These are phyloP conservation scores for Colletotrichum destructivum DNA, from an alignment of 2,329 filamentous ascomycete genomes.

Conservation along the genomic window DNA sequence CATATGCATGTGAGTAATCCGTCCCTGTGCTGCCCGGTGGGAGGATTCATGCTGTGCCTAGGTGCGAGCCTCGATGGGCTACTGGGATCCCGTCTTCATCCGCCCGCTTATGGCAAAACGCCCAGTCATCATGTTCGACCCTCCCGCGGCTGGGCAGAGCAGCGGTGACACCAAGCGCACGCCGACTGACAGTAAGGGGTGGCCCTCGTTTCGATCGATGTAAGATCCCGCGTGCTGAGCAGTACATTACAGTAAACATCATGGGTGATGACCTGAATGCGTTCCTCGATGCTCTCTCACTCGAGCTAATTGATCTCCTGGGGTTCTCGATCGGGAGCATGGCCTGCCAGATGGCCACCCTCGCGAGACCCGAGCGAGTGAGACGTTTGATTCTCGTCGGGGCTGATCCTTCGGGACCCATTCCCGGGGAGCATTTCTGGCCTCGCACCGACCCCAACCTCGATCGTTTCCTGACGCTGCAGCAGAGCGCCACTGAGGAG, in stretches of 20 bases:
- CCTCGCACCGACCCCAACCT: slow-evolving; percentile 28
- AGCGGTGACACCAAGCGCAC: slow-evolving; percentile 15
- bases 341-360: slow-evolving; percentile 29
- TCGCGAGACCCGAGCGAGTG: slow-evolving; percentile 14
- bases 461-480: slow-evolving; percentile 23
- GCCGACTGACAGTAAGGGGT: slow-evolving; percentile 18
- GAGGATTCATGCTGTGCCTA: not conserved
- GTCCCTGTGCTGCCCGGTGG: not conserved
- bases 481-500: slow-evolving; percentile 14
- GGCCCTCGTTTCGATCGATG: not conserved
- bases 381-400: slow-evolving; percentile 22
- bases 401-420: slow-evolving; percentile 8
- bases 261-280: slow-evolving; percentile 32
- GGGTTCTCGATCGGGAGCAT: slow-evolving; percentile 30
- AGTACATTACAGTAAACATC: slow-evolving; percentile 5
- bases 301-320: slow-evolving; percentile 26
- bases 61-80: slow-evolving; percentile 32
- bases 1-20: slow-evolving; percentile 28
- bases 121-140: slow-evolving; percentile 37
- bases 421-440: slow-evolving; percentile 28
- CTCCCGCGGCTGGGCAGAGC: slow-evolving; percentile 24
- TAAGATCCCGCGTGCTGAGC: not conserved
- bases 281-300: slow-evolving; percentile 25
- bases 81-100: slow-evolving; percentile 34
- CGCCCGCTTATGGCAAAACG: slow-evolving; percentile 15